phyloP scores from a whole-genome alignment of 768 basidiomycete species.

The Boletus tomentosulus region DNA sequence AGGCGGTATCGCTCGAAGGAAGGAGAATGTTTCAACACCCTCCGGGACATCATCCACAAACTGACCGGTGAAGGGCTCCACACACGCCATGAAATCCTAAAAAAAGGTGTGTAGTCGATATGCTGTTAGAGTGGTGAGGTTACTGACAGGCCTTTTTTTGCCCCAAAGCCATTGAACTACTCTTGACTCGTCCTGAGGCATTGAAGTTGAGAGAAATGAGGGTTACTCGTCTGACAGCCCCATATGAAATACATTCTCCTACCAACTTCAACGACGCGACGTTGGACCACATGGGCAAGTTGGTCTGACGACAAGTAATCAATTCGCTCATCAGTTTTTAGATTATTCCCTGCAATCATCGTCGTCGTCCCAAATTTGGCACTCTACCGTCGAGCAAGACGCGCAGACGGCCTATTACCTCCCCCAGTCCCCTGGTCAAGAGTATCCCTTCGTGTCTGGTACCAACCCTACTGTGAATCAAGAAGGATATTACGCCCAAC shows the following conservation, averaged over 20 bases:
- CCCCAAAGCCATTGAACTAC: constrained; percentile 8
- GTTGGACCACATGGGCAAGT: constrained; percentile 6
- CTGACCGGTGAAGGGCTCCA: constrained; percentile 13
- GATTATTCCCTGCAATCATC: not conserved
- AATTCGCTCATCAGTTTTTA: constrained; percentile 5
- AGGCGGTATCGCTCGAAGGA: constrained; percentile 22
- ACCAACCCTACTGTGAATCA: not conserved
- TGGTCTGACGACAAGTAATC: not conserved
- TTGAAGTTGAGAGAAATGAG: not conserved
- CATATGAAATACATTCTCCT: not conserved
- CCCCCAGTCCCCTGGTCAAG: not conserved
- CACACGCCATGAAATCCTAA: constrained; percentile 22
- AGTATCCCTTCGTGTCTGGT: not conserved
- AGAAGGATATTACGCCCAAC: not conserved
- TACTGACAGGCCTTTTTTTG: not conserved
- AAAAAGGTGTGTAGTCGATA: constrained; percentile 10
- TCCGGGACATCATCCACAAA: constrained; percentile 15
- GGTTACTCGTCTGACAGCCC: not conserved
- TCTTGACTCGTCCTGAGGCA: not conserved
- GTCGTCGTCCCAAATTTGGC: not conserved
- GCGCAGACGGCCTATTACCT: not conserved
- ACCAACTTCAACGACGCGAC: not conserved
- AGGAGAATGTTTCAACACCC: constrained; percentile 17
- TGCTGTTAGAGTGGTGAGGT: not conserved
- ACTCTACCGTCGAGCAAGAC: not conserved